Evolutionary conservation across 2,329 filamentous ascomycete species (phyloP).

Genomic region (Nannizziopsis barbatae): DNA sequence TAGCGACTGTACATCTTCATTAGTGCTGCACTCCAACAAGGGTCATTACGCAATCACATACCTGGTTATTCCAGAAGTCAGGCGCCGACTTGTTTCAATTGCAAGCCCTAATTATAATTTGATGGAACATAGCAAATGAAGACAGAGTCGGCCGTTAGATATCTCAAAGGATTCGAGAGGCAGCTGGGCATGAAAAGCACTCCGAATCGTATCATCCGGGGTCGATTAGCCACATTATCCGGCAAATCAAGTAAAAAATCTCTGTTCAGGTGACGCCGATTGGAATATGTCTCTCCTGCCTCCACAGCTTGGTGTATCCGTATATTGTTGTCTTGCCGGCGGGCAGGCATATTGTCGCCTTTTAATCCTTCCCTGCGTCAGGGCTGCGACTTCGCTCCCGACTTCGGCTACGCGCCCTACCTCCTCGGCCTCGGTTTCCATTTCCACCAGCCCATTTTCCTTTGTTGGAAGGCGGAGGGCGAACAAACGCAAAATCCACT

Average conservation of each 20-base stretch:
- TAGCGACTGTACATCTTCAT: neutral
- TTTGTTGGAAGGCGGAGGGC: constrained; percentile 45
- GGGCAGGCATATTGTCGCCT: neutral
- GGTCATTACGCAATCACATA: neutral
- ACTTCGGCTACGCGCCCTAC: constrained; percentile 34
- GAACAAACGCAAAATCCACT: constrained; percentile 56
- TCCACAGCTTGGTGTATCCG: neutral
- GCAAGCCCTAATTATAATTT: neutral
- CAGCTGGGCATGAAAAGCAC: neutral
- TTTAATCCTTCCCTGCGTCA: constrained; percentile 18
- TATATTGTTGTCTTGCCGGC: neutral
- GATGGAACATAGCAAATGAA: neutral
- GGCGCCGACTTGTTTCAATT: constrained; percentile 13
- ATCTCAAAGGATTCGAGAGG: too few relatives aligned
- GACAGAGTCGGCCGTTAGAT: constrained; percentile 1
- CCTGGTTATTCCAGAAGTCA: constrained; percentile 11
- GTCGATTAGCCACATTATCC: too few relatives aligned
- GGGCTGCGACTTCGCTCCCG: constrained; percentile 39
- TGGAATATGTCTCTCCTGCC: too few relatives aligned
- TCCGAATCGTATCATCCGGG: neutral
- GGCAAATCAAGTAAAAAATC: too few relatives aligned
- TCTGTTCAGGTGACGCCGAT: too few relatives aligned
- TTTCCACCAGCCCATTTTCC: constrained; percentile 26
- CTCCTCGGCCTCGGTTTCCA: constrained; percentile 34
- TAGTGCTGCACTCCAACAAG: neutral